Base-by-base conservation (phyloP, 257 asterid genomes). In the Gentiana dahurica region DNA sequence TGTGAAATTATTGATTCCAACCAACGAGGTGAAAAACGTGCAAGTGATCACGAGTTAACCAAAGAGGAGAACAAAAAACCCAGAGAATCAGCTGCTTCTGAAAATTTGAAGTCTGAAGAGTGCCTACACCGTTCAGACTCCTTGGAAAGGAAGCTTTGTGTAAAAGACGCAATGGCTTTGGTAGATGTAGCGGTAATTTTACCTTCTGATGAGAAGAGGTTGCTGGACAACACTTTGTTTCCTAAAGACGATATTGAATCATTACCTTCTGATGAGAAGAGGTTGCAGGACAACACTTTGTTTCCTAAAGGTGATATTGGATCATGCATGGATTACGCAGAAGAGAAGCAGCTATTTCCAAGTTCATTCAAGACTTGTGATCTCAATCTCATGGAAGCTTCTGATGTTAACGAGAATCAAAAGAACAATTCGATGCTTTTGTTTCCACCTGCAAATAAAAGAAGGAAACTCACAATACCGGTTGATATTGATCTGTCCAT, bases 311-410 rank as follows among this genome's bases (percentile, higher is more conserved):
- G 66, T 46, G 74, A 61, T 12, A 41, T 68, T 45, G 79, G 69
- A n/a, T 59, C 80, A 10, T 65, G 66, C 34, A 56, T 47, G 60
- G 82, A 73, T 49, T 76, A 71, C 69, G 55, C 81, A 45, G 79
- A 75, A 74, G 94, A 79, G 73, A 85, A 76, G 59, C 86, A 79
- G 62, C 73, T 82, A 34, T 76, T 79, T 69, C 85, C 92, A 0
- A 73, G 82, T 62, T 82, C 96, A 69, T 88, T 85, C 45, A 88
- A 87, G 73, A 83, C 90, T 15, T 91, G 85, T 3, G 98, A 92
- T 73, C 84, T 92, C 70, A 88, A 92, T 75, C 94, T 81, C 57
- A 67, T 69, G 70, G 96, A 84, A 71, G 69, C 78, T 53, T 74
- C 77, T 72, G 95, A 89, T 60, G 72, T 61, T 46, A 65, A 66